Evolutionary conservation across 192 early-diverging fungal genomes (phyloP), one percentile per base, ranked within the genome.

Genomic region (Backusella parvicylindrica): DNA sequence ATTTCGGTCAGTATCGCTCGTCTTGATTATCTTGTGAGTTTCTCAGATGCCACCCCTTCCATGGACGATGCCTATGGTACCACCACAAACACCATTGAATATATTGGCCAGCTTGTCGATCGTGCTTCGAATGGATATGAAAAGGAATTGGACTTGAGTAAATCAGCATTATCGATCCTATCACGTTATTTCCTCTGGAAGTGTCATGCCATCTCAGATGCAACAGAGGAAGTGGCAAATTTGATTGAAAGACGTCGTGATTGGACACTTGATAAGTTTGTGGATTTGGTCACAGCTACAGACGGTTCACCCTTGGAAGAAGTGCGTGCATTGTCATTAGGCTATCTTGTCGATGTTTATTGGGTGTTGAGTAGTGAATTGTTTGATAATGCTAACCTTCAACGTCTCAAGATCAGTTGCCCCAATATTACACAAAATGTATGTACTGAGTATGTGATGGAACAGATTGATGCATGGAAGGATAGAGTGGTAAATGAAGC

Each of bases 281-380:
- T 37, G 0, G 77, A 78, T 32, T 26, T 78, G 11, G 43, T 78
- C 30, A 43, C 47, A 7, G 37, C 33, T 1, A 2, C 47, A 2
- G 77, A 73, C 28, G 64, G 37, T 1, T 60, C 28, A 4, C 77
- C 77, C 0, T 4, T 73, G 2, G 21, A 47, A 2, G 70, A 73
- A 28, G 30, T 78, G 0, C 53, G 63, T 31, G 37, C 6, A 2
- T 12, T 50, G 26, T 70, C 85, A 16, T 85, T 84, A 53, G 78
- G 80, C 36, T 75, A 77, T 11, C 37, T 86, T 41, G 82, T 84
- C 1, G 86, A 86, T 63, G 72, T 85, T 0, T 85, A 86, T 73
- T 84, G 82, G 83, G 53, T 88, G 0, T 86, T 88, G 76, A 81
- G 82, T 7, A 81, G 82, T 15, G 84, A 86, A 16, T 73, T 85